Conservation (phyloP, 345 rosid species). For the Microcos paniculata region DNA sequence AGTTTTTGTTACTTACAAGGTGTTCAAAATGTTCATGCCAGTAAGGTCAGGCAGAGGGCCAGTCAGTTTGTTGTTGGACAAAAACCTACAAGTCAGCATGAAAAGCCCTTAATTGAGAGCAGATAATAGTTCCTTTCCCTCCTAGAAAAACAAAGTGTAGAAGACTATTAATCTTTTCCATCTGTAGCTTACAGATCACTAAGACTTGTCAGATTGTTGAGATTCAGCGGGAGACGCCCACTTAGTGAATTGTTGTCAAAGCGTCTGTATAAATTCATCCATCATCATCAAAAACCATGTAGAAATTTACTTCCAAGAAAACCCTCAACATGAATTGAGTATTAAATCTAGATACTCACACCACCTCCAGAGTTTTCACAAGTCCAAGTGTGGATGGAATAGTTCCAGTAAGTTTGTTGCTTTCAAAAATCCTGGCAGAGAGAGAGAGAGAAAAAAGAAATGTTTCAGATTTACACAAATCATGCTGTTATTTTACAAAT, state of each 20-base stretch:
- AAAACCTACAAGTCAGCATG: constrained; percentile 39
- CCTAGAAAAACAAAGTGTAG: too few relatives aligned
- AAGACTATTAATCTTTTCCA: neutral
- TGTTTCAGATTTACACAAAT: neutral
- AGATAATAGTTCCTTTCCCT: neutral
- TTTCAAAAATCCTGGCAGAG: constrained; percentile 69
- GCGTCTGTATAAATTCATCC: constrained; percentile 51
- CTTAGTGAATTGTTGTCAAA: constrained; percentile 60
- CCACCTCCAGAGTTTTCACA: constrained; percentile 50
- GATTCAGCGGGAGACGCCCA: constrained; percentile 53
- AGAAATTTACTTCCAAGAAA: neutral
- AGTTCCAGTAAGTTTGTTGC: constrained; percentile 54
- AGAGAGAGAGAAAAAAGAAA: neutral
- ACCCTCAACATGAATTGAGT: neutral
- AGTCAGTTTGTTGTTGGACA: constrained; percentile 63
- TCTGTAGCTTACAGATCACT: constrained; percentile 58
- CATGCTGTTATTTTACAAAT: neutral
- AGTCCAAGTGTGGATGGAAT: constrained; percentile 67
- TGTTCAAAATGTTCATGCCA: constrained; percentile 47
- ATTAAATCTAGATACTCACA: constrained; percentile 56
- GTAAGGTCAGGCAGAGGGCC: constrained; percentile 69
- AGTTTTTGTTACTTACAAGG: constrained; percentile 53
- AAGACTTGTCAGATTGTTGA: constrained; percentile 57
- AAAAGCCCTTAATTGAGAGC: neutral
- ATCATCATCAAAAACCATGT: neutral